phyloP scores from a whole-genome alignment of 805 yeast genomes.

The Candida broadrunensis region DNA sequence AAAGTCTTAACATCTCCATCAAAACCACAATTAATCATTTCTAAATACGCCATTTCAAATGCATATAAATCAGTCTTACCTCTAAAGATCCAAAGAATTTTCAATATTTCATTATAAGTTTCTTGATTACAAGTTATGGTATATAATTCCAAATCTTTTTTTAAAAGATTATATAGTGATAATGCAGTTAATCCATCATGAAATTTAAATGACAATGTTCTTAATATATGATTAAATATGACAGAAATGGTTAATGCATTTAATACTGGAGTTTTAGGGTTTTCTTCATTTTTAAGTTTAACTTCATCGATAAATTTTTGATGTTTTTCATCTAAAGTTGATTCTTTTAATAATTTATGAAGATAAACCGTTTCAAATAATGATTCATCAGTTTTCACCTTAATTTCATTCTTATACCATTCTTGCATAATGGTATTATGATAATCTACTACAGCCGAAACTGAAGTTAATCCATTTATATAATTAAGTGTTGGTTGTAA shows the following conservation, averaged over 20 bases:
- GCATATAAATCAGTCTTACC: slow-evolving; percentile 35
- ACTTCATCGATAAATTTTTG: slow-evolving; percentile 15
- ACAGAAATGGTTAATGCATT: slow-evolving; percentile 35
- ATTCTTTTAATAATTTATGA: slow-evolving; percentile 1
- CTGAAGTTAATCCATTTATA: slow-evolving; percentile 12
- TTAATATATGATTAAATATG: slow-evolving; percentile 29
- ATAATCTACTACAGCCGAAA: slow-evolving; percentile 14
- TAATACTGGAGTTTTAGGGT: slow-evolving; percentile 22
- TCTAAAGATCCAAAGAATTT: slow-evolving; percentile 33
- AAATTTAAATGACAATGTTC: slow-evolving; percentile 19
- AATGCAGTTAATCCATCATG: slow-evolving; percentile 35
- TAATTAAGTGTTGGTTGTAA: slow-evolving; percentile 20
- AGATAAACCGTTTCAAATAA: slow-evolving; percentile 1
- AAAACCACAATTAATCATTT: slow-evolving; percentile 42
- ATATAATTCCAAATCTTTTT: slow-evolving; percentile 30
- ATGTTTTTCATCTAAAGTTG: slow-evolving; percentile 12
- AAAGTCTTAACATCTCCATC: slow-evolving; percentile 34
- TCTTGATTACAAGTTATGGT: slow-evolving; percentile 37
- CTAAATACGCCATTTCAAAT: slow-evolving; percentile 31
- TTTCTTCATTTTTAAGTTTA: slow-evolving; percentile 8
- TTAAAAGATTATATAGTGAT: slow-evolving; percentile 32
- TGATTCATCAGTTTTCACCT: neutral
- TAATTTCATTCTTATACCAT: slow-evolving; percentile 7
- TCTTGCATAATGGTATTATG: slow-evolving; percentile 11
- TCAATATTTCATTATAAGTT: slow-evolving; percentile 38